Evolutionary conservation across 1,284 basidiomycete species (phyloP).

Genomic region (Marasmius sp.): DNA sequence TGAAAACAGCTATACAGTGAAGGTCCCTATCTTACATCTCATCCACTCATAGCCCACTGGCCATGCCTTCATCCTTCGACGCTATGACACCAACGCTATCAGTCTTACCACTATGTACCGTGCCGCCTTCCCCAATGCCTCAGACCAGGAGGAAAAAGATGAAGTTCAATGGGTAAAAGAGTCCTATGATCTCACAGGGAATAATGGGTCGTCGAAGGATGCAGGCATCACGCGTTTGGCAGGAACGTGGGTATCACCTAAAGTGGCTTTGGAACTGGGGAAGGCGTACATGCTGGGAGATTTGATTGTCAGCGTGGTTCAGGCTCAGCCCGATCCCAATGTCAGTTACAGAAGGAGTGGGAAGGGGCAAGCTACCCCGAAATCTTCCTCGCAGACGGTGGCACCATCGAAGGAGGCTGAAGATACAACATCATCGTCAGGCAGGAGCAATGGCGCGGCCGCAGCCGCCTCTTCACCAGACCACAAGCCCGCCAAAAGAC

Average conservation of each 20-base stretch:
- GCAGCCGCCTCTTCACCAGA: slow-evolving; percentile 28
- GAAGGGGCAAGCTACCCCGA: slow-evolving; percentile 21
- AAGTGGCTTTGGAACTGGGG: slow-evolving; percentile 72
- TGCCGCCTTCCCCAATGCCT: slow-evolving; percentile 88
- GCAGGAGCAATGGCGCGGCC: slow-evolving; percentile 15
- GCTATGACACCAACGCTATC: slow-evolving; percentile 95
- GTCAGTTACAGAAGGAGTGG: slow-evolving; percentile 73
- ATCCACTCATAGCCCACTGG: slow-evolving; percentile 51
- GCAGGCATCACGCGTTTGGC: slow-evolving; percentile 72
- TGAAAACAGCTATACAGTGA: slow-evolving; percentile 15
- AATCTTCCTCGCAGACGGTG: slow-evolving; percentile 24
- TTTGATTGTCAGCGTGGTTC: slow-evolving; percentile 67
- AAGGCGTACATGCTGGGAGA: slow-evolving; percentile 58
- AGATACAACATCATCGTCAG: slow-evolving; percentile 30
- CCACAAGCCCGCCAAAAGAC: slow-evolving; percentile 58
- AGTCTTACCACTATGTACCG: slow-evolving; percentile 98
- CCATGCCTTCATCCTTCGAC: slow-evolving; percentile 93
- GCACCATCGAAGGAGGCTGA: slow-evolving; percentile 19
- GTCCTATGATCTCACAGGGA: slow-evolving; percentile 74
- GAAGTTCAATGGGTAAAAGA: slow-evolving; percentile 89
- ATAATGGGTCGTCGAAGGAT: slow-evolving; percentile 77
- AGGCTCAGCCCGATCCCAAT: slow-evolving; percentile 77
- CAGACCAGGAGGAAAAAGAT: slow-evolving; percentile 75
- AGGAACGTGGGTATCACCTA: slow-evolving; percentile 84
- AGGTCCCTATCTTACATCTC: slow-evolving; percentile 17